Conservation (phyloP, 495 filamentous ascomycete genomes). For the Penicillium pancosmium region DNA sequence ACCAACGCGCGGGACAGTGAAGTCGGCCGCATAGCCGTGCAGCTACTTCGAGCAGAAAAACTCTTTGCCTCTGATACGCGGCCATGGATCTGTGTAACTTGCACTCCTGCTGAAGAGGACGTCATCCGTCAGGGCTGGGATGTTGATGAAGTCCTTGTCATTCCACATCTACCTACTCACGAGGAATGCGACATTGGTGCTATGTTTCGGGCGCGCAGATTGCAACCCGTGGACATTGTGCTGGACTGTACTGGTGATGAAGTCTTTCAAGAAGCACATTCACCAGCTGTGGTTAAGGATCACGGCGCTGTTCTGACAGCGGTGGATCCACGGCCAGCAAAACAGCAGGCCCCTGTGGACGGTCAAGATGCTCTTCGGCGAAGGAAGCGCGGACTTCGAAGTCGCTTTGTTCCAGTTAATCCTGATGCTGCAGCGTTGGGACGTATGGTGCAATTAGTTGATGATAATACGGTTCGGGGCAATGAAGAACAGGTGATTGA, state of each 20-base stretch:
- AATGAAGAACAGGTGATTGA: constrained; percentile 37
- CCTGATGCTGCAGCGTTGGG: constrained; percentile 36
- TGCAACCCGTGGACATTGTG: constrained; percentile 43
- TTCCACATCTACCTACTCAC: constrained; percentile 25
- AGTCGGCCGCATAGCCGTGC: constrained; percentile 40
- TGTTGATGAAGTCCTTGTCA: constrained; percentile 38
- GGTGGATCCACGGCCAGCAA: constrained; percentile 33
- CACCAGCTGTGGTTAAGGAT: constrained; percentile 35
- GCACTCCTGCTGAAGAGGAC: constrained; percentile 31
- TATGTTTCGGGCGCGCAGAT: constrained; percentile 35
- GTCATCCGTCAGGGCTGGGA: constrained; percentile 27
- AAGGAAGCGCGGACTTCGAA: constrained; percentile 31
- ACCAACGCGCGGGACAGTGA: constrained; percentile 43
- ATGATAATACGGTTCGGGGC: constrained; percentile 34
- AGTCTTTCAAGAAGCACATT: constrained; percentile 39
- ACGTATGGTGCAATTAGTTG: constrained; percentile 38
- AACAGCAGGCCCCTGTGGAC: constrained; percentile 15
- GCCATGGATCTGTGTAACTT: constrained; percentile 48
- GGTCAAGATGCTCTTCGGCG: constrained; percentile 20
- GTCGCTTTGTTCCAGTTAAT: constrained; percentile 43
- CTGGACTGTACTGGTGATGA: constrained; percentile 41
- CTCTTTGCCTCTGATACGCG: constrained; percentile 33
- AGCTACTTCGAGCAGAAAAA: constrained; percentile 36
- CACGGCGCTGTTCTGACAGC: constrained; percentile 41
- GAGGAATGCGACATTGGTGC: constrained; percentile 33